Evolutionary conservation across 495 filamentous ascomycete species (phyloP), one percentile per base, ranked within the genome.

Genomic region (Cetradonia linearis): DNA sequence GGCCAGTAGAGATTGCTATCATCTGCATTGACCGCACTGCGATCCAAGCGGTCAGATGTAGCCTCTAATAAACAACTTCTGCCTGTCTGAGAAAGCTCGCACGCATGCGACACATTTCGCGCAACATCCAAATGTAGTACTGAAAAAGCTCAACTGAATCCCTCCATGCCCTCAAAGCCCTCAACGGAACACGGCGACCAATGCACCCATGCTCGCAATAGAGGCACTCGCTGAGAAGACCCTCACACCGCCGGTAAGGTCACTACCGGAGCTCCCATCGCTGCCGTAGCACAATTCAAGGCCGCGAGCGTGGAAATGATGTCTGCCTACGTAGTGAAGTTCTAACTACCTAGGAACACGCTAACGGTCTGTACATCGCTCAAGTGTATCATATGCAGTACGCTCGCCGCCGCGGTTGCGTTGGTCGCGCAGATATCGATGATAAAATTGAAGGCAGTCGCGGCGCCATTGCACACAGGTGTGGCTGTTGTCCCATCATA

Each of bases 391-490:
- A 44, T 44, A 33, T 56, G 44, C 28, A 56, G 34, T 20, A 62
- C 23, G 23, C 20, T 40, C 47, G 60, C 36, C 23, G 53, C 33
- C 46, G n/a, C 28, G 37, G 27, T 11, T 5, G 14, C 47, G 13
- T 40, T 57, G 11, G 37, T 42, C 30, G 48, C 36, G 59, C 68
- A 69, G 53, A 63, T 68, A 23, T 64, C 33, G 33, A 58, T 62
- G 3, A 65, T 65, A 60, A 67, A 63, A 18, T 69, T 69, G 48
- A 64, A 59, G 23, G 55, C 52, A 30, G 53, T 60, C 2, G 67
- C 62, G 18, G 38, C 13, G 36, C 68, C 67, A 31, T 57, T 50
- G 56, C 68, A 69, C 23, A 62, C 38, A 9, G 63, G 60, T 23
- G 61, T 63, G 5, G 61, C 63, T 18, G 57, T 64, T 20, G 48